Evolutionary conservation across 331 rosid species (phyloP).

Genomic region (Rhamnella rubrinervis): DNA sequence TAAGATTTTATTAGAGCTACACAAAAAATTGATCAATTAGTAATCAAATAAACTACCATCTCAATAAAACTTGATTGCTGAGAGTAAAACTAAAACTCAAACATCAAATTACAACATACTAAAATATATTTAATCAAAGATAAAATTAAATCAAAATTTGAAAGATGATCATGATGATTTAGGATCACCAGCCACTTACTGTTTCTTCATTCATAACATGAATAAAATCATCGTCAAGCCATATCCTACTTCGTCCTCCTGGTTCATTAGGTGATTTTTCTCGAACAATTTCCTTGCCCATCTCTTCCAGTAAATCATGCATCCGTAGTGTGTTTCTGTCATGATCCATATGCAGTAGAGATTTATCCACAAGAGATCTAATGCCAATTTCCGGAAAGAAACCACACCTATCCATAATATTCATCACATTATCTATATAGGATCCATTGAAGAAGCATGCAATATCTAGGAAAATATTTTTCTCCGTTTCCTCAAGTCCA

Average conservation of each 20-base stretch:
- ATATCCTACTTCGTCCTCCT: background rate
- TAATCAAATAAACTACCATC: background rate
- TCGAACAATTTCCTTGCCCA: conserved; percentile 2
- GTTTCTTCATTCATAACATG: background rate
- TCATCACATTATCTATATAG: background rate
- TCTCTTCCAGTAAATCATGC: conserved; percentile 2
- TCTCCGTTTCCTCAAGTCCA: too few species aligned
- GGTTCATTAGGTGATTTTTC: background rate
- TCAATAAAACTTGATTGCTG: too few species aligned
- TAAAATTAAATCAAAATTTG: too few species aligned
- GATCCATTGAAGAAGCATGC: background rate
- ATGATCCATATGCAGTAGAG: background rate
- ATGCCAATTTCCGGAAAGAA: background rate
- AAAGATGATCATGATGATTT: too few species aligned
- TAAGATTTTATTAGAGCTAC: too few species aligned
- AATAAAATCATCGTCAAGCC: background rate
- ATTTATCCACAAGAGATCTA: background rate
- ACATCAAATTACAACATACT: background rate
- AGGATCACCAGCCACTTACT: background rate
- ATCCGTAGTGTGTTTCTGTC: background rate
- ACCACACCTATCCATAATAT: background rate
- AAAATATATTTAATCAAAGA: too few species aligned
- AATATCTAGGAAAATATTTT: too few species aligned
- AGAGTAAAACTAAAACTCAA: too few species aligned
- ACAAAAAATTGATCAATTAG: background rate